These are phyloP conservation scores for Boletus sp. DNA, from an alignment of 768 basidiomycete species.

Conservation along the genomic window DNA sequence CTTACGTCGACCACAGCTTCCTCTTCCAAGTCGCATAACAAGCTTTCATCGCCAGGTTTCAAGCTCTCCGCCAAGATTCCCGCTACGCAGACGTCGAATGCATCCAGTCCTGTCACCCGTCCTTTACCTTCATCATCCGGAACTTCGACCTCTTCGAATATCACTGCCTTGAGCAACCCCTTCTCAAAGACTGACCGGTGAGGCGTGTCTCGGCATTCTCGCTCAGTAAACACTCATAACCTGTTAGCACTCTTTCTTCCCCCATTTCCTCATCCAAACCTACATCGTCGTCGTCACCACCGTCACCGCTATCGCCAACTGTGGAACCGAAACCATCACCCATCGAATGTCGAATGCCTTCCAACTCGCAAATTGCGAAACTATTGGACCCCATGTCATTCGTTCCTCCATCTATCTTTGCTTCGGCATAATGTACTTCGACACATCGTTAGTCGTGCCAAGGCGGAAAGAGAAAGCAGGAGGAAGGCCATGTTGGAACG, in stretches of 20 bases:
- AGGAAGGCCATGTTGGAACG: conserved; percentile 68
- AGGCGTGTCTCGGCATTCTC: conserved; percentile 31
- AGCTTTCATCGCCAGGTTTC: neutral
- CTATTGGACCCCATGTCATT: conserved; percentile 44
- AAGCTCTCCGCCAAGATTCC: conserved; percentile 5
- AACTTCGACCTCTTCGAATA: conserved; percentile 12
- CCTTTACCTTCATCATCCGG: conserved; percentile 8
- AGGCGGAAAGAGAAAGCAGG: conserved; percentile 68
- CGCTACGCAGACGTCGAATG: conserved; percentile 4
- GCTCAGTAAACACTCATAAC: conserved; percentile 64
- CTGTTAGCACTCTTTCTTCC: conserved; percentile 41
- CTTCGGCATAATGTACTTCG: conserved; percentile 49
- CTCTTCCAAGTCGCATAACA: conserved; percentile 9
- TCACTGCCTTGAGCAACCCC: conserved; percentile 27
- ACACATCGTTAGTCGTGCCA: conserved; percentile 54
- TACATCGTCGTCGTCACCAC: neutral
- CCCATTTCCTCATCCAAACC: conserved; percentile 23
- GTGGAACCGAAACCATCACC: conserved; percentile 17
- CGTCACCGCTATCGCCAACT: neutral
- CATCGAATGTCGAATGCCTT: conserved; percentile 24
- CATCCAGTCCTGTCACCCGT: neutral
- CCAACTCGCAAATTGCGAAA: conserved; percentile 37
- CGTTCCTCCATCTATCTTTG: conserved; percentile 66
- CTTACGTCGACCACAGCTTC: conserved; percentile 11
- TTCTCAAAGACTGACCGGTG: conserved; percentile 63